Base-by-base conservation (phyloP, 2,329 filamentous ascomycete genomes). In the Penicillium psychrosexuale region DNA sequence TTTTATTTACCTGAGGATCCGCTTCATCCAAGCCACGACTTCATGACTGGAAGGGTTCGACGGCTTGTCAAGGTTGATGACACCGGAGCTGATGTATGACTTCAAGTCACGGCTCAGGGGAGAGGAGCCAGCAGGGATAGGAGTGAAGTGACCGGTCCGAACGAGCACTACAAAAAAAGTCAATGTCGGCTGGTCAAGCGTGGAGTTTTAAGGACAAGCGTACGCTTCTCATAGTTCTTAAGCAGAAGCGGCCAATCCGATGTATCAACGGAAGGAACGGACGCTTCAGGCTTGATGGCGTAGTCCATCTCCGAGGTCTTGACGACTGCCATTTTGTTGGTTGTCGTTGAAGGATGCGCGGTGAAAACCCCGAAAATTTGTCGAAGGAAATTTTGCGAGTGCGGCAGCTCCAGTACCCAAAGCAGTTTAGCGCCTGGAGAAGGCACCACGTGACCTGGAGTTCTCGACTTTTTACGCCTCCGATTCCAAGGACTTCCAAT, bases 1-100 rank as follows among this genome's bases (percentile, higher is more conserved):
- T 30, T 24, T 40, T 24, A 17, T 30, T 77, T 84, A 91, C 88
- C 89, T 87, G 53, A 99, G 83, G 69, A 97, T 97, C 68, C 93
- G 88, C 87, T 99, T 99, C 67, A 97, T 89, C 94, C 94, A 99
- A 64, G 94, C 93, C 71, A 99, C 94, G 64, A 99, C 94, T 82
- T 99, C 94, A 83, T 99, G 94, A 70, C 89, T 94, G 65, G 92
- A 97, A 51, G 93, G 93, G 81, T 99, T 99, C 50, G 92, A 95
- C 55, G 93, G 94, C 81, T 96, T 96, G 80, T 95, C 90, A 66
- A 97, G 87, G 80, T 99, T 99, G 79, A 99, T 97, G 56, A 99
- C 93, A 78, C 94, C 94, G 61, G 91, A 96, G 75, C 89, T 93
- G 74, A 99, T 87, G 80, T 97, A 99, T 62, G 89, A 91, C 82